These are phyloP conservation scores for Pulicaria dysenterica DNA, from an alignment of 129 eudicot species.

Conservation along the genomic window DNA sequence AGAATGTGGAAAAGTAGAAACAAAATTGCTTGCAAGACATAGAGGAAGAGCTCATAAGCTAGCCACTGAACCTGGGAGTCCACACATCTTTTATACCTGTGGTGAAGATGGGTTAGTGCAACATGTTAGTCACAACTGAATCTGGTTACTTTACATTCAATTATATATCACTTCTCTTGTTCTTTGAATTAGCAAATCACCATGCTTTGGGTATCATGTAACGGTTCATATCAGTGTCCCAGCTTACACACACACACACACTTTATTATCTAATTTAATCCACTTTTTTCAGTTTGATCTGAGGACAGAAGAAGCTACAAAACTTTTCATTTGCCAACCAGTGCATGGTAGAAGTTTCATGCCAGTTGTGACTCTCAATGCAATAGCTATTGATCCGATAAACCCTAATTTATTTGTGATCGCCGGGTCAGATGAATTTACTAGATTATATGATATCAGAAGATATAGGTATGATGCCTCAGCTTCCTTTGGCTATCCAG, in stretches of 20 bases:
- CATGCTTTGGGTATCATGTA: too few species aligned
- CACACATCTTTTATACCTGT: conserved; percentile 73
- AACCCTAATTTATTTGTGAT: conserved; percentile 70
- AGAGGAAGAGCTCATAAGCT: conserved; percentile 81
- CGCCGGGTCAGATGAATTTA: conserved; percentile 69
- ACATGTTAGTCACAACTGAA: conserved; percentile 56
- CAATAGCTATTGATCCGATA: conserved; percentile 70
- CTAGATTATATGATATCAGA: conserved; percentile 77
- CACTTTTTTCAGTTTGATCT: conserved; percentile 63
- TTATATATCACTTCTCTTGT: neutral
- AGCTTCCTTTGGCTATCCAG: conserved; percentile 59
- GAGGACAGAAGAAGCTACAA: conserved; percentile 64
- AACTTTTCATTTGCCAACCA: conserved; percentile 66
- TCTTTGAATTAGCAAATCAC: too few species aligned
- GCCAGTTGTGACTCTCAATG: conserved; percentile 52
- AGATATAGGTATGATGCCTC: conserved; percentile 54
- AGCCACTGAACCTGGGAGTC: conserved; percentile 85
- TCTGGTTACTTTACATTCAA: conserved; percentile 1
- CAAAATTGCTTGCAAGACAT: conserved; percentile 65
- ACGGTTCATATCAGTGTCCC: neutral
- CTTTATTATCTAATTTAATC: neutral
- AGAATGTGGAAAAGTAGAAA: conserved; percentile 68
- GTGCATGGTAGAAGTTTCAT: conserved; percentile 31
- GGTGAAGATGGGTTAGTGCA: conserved; percentile 95
- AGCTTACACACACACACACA: neutral